These are phyloP conservation scores for Neovahlkampfia damariscottae DNA, from an alignment of 78 protist species.

Conservation along the genomic window DNA sequence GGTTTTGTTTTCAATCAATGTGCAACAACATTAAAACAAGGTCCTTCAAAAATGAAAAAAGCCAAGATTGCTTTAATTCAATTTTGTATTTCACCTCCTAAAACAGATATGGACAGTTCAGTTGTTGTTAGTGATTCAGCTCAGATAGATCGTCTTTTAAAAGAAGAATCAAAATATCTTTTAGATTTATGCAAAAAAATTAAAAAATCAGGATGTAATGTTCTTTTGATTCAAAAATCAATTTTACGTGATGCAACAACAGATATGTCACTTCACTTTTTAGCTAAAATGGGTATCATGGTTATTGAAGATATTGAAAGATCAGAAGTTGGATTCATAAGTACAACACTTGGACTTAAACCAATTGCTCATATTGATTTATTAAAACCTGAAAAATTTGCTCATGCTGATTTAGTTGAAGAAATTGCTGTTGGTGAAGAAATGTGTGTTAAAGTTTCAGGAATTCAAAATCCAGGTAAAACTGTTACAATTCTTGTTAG, in stretches of 20 bases:
- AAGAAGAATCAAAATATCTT: conserved; percentile 88
- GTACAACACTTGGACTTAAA: conserved; percentile 81
- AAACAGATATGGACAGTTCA: conserved; percentile 86
- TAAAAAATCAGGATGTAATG: conserved; percentile 90
- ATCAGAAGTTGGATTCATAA: conserved; percentile 91
- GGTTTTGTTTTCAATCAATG: conserved; percentile 87
- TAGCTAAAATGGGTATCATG: conserved; percentile 90
- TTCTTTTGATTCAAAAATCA: conserved; percentile 92
- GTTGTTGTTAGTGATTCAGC: conserved; percentile 72
- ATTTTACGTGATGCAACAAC: conserved; percentile 93
- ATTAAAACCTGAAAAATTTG: conserved; percentile 79
- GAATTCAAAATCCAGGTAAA: conserved; percentile 57
- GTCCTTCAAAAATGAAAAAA: conserved; percentile 78
- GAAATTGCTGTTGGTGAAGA: conserved; percentile 71
- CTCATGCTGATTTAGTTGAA: conserved; percentile 79
- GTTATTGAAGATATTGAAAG: conserved; percentile 95
- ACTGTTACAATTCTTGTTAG: conserved; percentile 81
- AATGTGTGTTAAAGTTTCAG: conserved; percentile 75
- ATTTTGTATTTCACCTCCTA: conserved; percentile 97
- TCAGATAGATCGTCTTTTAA: conserved; percentile 87
- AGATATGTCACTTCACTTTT: conserved; percentile 83
- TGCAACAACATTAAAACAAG: conserved; percentile 67
- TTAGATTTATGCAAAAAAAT: conserved; percentile 80
- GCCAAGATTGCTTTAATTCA: conserved; percentile 99
- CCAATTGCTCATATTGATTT: conserved; percentile 86